Base-by-base conservation (phyloP, 1,139 yeast species). In the Blastobotrys niveus region DNA sequence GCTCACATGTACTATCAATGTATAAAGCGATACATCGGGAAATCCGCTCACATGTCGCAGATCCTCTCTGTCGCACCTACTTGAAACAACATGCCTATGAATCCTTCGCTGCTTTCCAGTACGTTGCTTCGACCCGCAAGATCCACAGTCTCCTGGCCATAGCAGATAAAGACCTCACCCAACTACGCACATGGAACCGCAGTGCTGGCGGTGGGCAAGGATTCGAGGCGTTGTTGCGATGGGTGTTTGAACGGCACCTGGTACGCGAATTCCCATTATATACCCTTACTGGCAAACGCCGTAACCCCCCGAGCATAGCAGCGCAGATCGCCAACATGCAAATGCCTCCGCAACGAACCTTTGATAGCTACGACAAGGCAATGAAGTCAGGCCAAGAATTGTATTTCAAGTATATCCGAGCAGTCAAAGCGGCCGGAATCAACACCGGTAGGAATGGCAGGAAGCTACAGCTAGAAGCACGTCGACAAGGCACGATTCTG, bases 1-100 rank as follows among this genome's bases (percentile, higher is more conserved):
- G n/a, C 12, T 14, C 38, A 2, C 25, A 30, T 9, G 55, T 52
- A 1, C 42, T 57, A 22, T 8, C 34, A 7, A 27, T 48, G 20
- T 57, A 56, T 39, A 46, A 48, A 18, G 47, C 37, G 27, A 48
- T 55, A 3, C 37, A 38, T 15, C 47, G 51, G 8, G 50, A 52
- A 22, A n/a, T n/a, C n/a, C n/a, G n/a, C n/a, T n/a, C n/a, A n/a
- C n/a, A n/a, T n/a, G 52, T 51, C 26, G 36, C 52, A 22, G 60
- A 57, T 27, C 59, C 59, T n/a, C 38, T 54, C 18, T 48, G 55
- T 36, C 52, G 59, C 15, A 27, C 24, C n/a, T 52, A 43, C 36
- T 43, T 57, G 18, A 43, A 47, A 12, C 41, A 46, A 12, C 33
- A 45, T 31, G 37, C 48, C 19, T 45, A 52, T 42, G 59, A 57